Percentiles rank a stretch among this genome's conserved stretches.
These are phyloP conservation scores for Lipomyces mesembrius DNA, from an alignment of 805 yeast genomes.

Conservation along the genomic window DNA sequence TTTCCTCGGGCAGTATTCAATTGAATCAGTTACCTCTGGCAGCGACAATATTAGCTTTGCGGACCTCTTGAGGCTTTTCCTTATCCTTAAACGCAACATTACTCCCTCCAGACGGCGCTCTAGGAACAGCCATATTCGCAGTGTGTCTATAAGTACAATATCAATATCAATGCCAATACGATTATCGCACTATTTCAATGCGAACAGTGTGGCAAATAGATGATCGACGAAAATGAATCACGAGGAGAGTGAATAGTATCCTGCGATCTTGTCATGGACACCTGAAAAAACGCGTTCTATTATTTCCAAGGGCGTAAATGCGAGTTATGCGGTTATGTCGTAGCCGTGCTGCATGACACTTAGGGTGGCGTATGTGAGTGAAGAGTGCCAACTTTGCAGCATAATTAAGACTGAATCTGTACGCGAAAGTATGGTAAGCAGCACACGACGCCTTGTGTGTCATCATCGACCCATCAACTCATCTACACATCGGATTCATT, in stretches of 20 bases:
- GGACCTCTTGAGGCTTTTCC: slow-evolving; percentile 94
- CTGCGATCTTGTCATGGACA: not conserved
- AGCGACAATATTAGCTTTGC: slow-evolving; percentile 84
- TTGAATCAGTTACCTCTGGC: slow-evolving; percentile 56
- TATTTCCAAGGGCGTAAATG: not conserved
- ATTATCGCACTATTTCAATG: not conserved
- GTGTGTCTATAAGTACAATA: not conserved
- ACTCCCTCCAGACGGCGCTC: slow-evolving; percentile 20
- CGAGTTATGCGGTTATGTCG: not conserved
- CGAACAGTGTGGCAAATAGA: not conserved
- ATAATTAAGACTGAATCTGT: not conserved
- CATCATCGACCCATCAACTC: not conserved
- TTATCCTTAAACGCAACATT: slow-evolving; percentile 83
- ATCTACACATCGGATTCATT: not conserved
- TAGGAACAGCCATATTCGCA: slow-evolving; percentile 29
- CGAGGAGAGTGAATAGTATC: not conserved
- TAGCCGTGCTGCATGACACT: not conserved
- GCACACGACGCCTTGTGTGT: not conserved
- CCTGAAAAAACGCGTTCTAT: not conserved
- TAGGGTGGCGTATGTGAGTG: not conserved
- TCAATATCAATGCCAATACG: not conserved
- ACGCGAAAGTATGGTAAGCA: not conserved
- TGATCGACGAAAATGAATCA: not conserved
- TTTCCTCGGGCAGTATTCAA: not conserved
- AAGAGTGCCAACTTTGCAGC: not conserved